Base-by-base conservation (phyloP, 2,329 filamentous ascomycete genomes). In the Lasiodiplodia sp. region DNA sequence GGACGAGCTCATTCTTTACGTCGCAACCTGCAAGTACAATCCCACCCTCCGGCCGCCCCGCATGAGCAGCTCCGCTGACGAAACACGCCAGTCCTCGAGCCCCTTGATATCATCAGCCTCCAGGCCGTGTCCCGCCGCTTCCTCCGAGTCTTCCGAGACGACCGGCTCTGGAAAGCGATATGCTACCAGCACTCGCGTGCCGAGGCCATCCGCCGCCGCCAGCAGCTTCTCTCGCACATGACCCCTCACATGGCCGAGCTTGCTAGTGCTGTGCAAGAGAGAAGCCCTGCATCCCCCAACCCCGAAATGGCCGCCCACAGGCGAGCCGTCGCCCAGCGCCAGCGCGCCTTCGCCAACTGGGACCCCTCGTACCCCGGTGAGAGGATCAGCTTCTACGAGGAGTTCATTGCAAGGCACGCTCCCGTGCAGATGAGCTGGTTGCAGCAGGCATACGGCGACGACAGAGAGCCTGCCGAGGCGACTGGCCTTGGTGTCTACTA, bases 331-430 rank as follows among this genome's bases (percentile, higher is more conserved):
- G 76, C 72, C 70, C 82, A 86, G 72, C 82, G 82, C 67, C 38
- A 67, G 34, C 51, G 65, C 80, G 82, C 25, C 86, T 83, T 92
- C 75, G 90, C 90, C 4, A 93, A 93, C 72, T 97, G 94, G 94
- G 93, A 97, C 73, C 92, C 92, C 0, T 88, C 88, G 0, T 93
- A 91, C 71, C 87, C 89, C 0, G 82, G 80, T 4, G 94, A 97
- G 79, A 84, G 83, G 51, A 85, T 94, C 23, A 89, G 92, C 60
- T 97, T 93, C 91, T 97, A 97, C 78, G 87, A 92, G 67, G 94
- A 97, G 79, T 97, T 94, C 75, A 91, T 96, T 71, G 92, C 94
- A 66, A 87, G 94, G 40, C 87, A 94, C 79, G 93, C 89, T 0
- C 89, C 90, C 0, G 85, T 93, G n/a, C 86, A 85, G 16, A 83